These are phyloP conservation scores for Ophiognomonia clavigignenti-juglandacearum DNA, from an alignment of 2,329 filamentous ascomycete genomes.

Conservation along the genomic window DNA sequence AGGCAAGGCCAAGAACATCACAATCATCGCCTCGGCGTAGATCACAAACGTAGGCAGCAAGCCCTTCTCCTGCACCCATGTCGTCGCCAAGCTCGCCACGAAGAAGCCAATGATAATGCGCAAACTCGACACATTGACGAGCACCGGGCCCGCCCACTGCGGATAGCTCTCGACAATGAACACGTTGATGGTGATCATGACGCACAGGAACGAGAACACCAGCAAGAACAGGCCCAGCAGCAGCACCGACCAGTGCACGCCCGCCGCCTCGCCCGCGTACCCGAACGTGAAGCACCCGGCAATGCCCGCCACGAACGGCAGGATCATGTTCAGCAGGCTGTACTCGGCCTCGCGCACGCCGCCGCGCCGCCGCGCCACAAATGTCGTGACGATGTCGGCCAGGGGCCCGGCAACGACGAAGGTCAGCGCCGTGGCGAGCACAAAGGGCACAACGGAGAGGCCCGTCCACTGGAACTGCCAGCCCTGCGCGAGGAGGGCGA, in stretches of 20 bases:
- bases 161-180: slow-evolving; percentile 30
- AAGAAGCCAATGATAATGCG: slow-evolving; percentile 27
- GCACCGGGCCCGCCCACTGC: slow-evolving; percentile 26
- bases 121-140: slow-evolving; percentile 29
- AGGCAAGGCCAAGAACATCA: slow-evolving; percentile 25
- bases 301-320: slow-evolving; percentile 25
- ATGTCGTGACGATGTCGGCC: slow-evolving; percentile 25
- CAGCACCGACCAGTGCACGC: slow-evolving; percentile 24
- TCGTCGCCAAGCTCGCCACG: slow-evolving; percentile 23
- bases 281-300: slow-evolving; percentile 28
- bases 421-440: slow-evolving; percentile 18
- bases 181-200: slow-evolving; percentile 25
- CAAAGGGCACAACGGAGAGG: slow-evolving; percentile 22
- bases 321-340: slow-evolving; percentile 25
- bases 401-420: slow-evolving; percentile 24
- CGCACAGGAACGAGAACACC: slow-evolving; percentile 24
- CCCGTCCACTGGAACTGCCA: slow-evolving; percentile 27
- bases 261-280: slow-evolving; percentile 21
- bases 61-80: slow-evolving; percentile 24
- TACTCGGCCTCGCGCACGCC: slow-evolving; percentile 28
- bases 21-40: slow-evolving; percentile 27
- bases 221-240: slow-evolving; percentile 24
- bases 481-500: slow-evolving; percentile 23
- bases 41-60: slow-evolving; percentile 24
- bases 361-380: slow-evolving; percentile 23